Evolutionary conservation across 345 rosid species (phyloP), one percentile per base, ranked within the genome.

Genomic region (Rubroshorea leprosula): DNA sequence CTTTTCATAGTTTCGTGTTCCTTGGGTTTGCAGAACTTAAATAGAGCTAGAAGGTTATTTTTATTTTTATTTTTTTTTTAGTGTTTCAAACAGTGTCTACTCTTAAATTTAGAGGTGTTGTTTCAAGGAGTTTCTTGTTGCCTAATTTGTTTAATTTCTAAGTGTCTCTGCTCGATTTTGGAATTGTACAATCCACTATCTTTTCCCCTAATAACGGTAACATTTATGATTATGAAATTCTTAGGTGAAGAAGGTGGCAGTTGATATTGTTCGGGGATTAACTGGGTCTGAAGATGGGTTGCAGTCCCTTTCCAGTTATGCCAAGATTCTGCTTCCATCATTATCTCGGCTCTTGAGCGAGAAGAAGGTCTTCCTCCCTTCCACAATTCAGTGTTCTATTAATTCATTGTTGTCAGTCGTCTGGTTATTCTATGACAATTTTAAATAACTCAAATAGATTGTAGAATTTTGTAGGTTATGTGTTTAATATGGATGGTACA

Each of bases 231-330:
- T 9, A 16, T 21, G 8, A 29, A 31, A 24, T 31, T 27, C 25
- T 38, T 54, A 88, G 98, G 84, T 88, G 76, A 83, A 78, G 83
- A 86, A 92, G 76, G 95, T 86, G 11, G 93, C 96, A 6, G 87
- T 86, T 47, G 89, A 81, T 62, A 83, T 88, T 46, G 95, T 84
- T 61, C 74, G 86, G 50, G 95, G 85, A 41, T 76, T 89, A 72
- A 86, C 95, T 19, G 96, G 98, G 7, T 89, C 90, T 0, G 87
- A 92, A 23, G 93, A 92, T 59, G 95, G 93, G 24, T 64, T 83
- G 60, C 76, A 72, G 54, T 79, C 98, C 56, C 93, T 92, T 11
- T 72, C 80, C 19, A 62, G 61, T 16, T 71, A 81, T 65, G 78
- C 90, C 2, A 56, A 72, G 54, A 63, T 64, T 39, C 71, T 77